Conservation (phyloP, 768 basidiomycete species). For the Cantharellus anzutake region DNA sequence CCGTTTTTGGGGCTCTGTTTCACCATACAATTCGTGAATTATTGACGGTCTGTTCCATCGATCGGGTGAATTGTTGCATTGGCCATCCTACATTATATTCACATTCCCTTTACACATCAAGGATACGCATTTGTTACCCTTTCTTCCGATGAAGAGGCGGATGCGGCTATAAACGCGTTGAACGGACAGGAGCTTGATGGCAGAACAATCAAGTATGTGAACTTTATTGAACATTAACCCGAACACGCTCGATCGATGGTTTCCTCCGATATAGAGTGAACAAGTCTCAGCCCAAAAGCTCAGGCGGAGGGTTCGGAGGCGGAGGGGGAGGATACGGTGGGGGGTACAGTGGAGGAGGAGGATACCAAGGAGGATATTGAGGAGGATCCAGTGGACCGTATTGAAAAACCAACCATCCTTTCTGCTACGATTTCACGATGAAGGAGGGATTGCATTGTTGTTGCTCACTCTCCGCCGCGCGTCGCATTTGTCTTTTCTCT, state of each 20-base stretch:
- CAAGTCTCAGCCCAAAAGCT: not conserved
- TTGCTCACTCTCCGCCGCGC: too few relatives aligned
- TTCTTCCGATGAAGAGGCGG: conserved; percentile 40
- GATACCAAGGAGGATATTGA: not conserved
- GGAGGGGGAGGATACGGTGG: not conserved
- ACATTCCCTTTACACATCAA: not conserved
- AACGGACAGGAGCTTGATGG: conserved; percentile 92
- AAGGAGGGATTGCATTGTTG: too few relatives aligned
- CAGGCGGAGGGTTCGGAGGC: not conserved
- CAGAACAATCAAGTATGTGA: conserved; percentile 67
- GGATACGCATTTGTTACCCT: conserved; percentile 95
- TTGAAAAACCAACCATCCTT: too few relatives aligned
- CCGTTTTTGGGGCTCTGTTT: not conserved
- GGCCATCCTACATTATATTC: too few relatives aligned
- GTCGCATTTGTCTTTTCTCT: too few relatives aligned
- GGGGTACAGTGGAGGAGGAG: not conserved
- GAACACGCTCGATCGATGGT: not conserved
- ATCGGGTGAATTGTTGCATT: too few relatives aligned
- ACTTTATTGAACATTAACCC: conserved; percentile 2
- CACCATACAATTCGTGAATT: not conserved
- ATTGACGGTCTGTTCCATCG: not conserved
- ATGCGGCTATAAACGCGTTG: conserved; percentile 51
- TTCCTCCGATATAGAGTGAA: not conserved
- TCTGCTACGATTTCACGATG: too few relatives aligned
- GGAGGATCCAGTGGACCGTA: not conserved